Percentiles rank a stretch among this genome's conserved stretches.
These are phyloP conservation scores for Entomortierella parvispora DNA, from an alignment of 192 early-diverging fungal genomes.

Conservation along the genomic window DNA sequence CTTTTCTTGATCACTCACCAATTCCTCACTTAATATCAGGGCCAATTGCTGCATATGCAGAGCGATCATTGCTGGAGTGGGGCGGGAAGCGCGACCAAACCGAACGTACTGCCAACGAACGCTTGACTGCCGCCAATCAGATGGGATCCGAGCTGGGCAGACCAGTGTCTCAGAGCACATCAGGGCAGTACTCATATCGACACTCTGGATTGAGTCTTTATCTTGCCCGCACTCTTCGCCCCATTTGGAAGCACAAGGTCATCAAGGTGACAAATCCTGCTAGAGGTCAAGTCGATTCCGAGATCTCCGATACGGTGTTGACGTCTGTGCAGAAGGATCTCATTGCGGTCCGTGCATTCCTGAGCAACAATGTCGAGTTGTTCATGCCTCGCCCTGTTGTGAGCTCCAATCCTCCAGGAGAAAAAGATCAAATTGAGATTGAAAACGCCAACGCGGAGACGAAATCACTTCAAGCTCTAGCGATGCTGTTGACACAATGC, in stretches of 20 bases:
- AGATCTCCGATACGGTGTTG: constrained; percentile 34
- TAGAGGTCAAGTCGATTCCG: constrained; percentile 31
- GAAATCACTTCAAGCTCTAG: constrained; percentile 65
- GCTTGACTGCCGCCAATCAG: constrained; percentile 3
- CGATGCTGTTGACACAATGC: constrained; percentile 64
- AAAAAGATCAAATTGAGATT: constrained; percentile 48
- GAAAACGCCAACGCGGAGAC: constrained; percentile 61
- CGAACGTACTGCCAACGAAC: constrained; percentile 18
- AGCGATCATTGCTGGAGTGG: constrained; percentile 39
- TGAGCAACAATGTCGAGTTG: constrained; percentile 20
- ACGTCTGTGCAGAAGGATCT: constrained; percentile 43
- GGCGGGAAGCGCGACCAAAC: constrained; percentile 39
- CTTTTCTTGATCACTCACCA: neutral
- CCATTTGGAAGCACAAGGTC: constrained; percentile 74
- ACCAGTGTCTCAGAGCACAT: constrained; percentile 41
- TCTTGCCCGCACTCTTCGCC: constrained; percentile 74
- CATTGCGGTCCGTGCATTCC: constrained; percentile 22
- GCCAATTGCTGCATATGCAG: constrained; percentile 39
- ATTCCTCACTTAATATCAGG: constrained; percentile 20
- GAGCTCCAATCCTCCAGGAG: constrained; percentile 37
- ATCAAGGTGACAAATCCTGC: constrained; percentile 24
- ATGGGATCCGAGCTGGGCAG: constrained; percentile 48
- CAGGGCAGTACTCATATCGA: constrained; percentile 68
- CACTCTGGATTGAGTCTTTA: constrained; percentile 85
- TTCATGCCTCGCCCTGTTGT: constrained; percentile 30